Evolutionary conservation across 176 grass and related monocot species (phyloP), one percentile per base, ranked within the genome.

Genomic region (Olyra latifolia): DNA sequence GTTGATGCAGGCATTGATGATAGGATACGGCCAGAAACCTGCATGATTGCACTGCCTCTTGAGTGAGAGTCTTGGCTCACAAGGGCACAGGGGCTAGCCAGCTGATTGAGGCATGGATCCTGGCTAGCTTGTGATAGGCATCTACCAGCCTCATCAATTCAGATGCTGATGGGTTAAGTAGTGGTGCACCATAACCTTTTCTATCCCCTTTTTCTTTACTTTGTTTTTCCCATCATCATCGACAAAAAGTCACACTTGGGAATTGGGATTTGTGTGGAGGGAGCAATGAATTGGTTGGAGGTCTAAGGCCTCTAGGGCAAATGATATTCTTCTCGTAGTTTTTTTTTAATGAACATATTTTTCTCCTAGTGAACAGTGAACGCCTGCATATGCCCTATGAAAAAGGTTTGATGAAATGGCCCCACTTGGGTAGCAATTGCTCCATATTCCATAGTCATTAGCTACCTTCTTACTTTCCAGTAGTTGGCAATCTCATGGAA

Each of bases 41-140:
- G 29, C 74, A 42, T 77, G 79, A 71, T 77, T 35, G 58, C 74
- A 43, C 54, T 35, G 56, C 71, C 59, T 49, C 77, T 30, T 2
- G 35, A 68, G n/a, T 1, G 47, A 67, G 47, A 67, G 55, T 16
- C 68, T 55, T 45, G 45, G 46, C 72, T 76, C 54, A 50, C 45
- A 15, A 27, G 49, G 6, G 12, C 47, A 61, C 35, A 19, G 3
- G 9, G 25, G 14, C 40, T 27, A 19, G 10, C 44, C n/a, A 52
- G 20, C 15, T 55, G 73, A 87, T 64, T 62, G 62, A 56, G 76
- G 38, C 50, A 85, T 71, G 76, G 69, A 69, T 69, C n/a, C 7
- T 24, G 14, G 23, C 71, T 14, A n/a, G 59, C 59, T 48, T 66
- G 16, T 52, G 41, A 68, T 64, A 38, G 75, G 48, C 48, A 62